Evolutionary conservation across 345 rosid genomes (phyloP).

Genomic region (Raphanus raphanistrum): DNA sequence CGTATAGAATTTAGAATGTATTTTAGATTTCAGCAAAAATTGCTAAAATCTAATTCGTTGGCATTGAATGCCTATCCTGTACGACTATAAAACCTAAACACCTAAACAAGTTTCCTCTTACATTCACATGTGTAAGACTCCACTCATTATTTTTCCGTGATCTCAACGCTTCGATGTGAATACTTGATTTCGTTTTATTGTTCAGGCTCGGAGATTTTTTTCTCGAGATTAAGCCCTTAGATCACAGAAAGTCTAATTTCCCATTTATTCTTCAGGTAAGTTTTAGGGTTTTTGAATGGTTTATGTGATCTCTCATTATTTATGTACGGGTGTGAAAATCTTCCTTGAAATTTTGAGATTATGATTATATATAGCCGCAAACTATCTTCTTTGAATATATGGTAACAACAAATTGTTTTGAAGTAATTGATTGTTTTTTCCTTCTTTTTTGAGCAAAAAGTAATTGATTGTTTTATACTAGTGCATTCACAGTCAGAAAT

Average conservation of each 20-base stretch:
- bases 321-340: not conserved
- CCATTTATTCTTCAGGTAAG: not conserved
- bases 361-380: not conserved
- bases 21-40: not conserved
- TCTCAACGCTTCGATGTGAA: not conserved
- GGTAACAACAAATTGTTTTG: not conserved
- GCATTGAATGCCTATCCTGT: conserved; percentile 16
- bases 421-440: not conserved
- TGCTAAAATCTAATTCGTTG: not conserved
- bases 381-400: not conserved
- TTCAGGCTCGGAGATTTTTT: not conserved
- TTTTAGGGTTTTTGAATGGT: not conserved
- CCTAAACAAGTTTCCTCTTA: not conserved
- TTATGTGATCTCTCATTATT: not conserved
- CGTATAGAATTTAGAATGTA: not conserved
- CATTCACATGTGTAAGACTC: conserved; percentile 12
- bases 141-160: conserved; percentile 14
- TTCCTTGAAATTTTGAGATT: not conserved
- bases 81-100: conserved; percentile 9
- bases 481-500: conserved; percentile 18
- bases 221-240: not conserved
- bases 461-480: not conserved
- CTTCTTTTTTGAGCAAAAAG: not conserved
- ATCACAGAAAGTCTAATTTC: not conserved
- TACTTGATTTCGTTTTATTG: not conserved